Evolutionary conservation across 306 rosid genomes (phyloP).

Genomic region (Vigna unguiculata): DNA sequence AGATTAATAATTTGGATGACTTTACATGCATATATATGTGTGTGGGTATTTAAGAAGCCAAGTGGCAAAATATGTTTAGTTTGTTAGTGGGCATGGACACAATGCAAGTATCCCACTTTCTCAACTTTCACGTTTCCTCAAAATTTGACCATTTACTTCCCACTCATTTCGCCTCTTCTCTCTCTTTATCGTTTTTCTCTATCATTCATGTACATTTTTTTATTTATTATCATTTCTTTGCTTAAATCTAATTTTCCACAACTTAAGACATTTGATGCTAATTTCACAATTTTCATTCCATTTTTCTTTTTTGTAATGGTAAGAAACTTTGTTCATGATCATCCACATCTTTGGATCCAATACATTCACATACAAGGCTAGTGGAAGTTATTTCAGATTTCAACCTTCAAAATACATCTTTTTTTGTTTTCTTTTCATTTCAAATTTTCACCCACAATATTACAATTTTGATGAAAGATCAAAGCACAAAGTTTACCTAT

Average conservation of each 20-base stretch:
- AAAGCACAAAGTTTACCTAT: conserved; percentile 55
- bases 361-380: conserved; percentile 13
- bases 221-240: conserved; percentile 30
- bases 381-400: conserved; percentile 16
- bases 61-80: conserved; percentile 8
- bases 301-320: background rate
- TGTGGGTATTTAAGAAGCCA: background rate
- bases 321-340: background rate
- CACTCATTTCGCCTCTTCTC: conserved; percentile 65
- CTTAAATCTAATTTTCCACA: conserved; percentile 36
- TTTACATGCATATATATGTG: background rate
- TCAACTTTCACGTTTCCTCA: conserved; percentile 10
- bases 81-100: conserved; percentile 13
- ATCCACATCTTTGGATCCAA: background rate
- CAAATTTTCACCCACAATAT: conserved; percentile 34
- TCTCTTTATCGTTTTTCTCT: conserved; percentile 32
- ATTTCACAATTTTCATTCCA: conserved; percentile 26
- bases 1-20: background rate
- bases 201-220: conserved; percentile 45
- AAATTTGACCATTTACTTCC: conserved; percentile 60
- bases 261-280: conserved; percentile 9
- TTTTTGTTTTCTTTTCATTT: conserved; percentile 9
- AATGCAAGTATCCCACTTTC: conserved; percentile 23
- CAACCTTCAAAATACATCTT: conserved; percentile 10
- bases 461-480: conserved; percentile 76